Base-by-base conservation (phyloP, 2,329 filamentous ascomycete species). In the Xylariaceae sp. region DNA sequence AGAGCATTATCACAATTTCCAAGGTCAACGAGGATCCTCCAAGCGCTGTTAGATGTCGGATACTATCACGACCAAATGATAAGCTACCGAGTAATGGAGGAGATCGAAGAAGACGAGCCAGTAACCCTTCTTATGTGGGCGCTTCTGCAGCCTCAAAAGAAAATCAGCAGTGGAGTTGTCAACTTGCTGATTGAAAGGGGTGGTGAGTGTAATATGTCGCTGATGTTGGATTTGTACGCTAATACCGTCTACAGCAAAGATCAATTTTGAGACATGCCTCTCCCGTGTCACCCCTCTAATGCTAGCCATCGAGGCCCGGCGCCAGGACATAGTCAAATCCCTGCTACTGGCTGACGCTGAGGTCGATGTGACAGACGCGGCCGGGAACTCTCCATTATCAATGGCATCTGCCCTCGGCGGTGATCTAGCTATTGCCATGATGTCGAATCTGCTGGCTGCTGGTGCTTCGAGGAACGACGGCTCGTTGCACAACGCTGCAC, bases 401-500 rank as follows among this genome's bases (percentile, higher is more conserved):
- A 81, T 86, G 75, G 85, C 83, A 1, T 85, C 84, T 1, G 75
- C 72, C 40, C 75, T 83, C 2, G 79, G 81, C 0, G 82, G 83
- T 14, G 79, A 84, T 0, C 60, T 82, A 12, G 78, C 80, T 0
- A 79, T 79, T 18, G 73, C 76, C 9, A 81, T 85, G 70, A 80
- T 85, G 79, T 73, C 75, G 1, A 78, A 77, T 49, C 70, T 89
- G 0, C 74, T 87, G 4, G 78, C 78, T 0, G 80, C 82, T 0
- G 81, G 83, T 19, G 81, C 84, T 1, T 78, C 81, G 1, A 78
- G 75, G 42, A 84, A 89, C 54, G 87, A 90, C 56, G 86, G 86
- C 0, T 88, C 85, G 1, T 74, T 90, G 2, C 87, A 89, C 64
- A 86, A 88, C 57, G 84, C 86, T 2, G 81, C 86, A 0, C 76